These are phyloP conservation scores for Neofusicoccum umdonicola DNA, from an alignment of 2,329 filamentous ascomycete genomes.

Conservation along the genomic window DNA sequence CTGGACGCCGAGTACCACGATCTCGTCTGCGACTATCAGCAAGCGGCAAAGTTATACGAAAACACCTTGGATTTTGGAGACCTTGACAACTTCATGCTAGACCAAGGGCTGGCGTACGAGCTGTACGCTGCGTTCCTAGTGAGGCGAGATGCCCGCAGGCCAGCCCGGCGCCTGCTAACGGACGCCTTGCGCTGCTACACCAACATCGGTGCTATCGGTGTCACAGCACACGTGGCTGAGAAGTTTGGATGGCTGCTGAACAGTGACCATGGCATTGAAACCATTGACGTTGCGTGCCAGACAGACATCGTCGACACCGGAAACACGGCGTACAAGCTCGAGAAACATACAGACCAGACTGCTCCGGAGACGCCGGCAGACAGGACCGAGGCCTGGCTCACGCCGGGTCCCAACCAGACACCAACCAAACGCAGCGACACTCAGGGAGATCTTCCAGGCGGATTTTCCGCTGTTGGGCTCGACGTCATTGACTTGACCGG, in stretches of 20 bases:
- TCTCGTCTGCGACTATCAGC: slow-evolving; percentile 51
- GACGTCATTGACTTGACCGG: slow-evolving; percentile 82
- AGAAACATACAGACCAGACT: slow-evolving; percentile 44
- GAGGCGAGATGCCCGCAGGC: slow-evolving; percentile 62
- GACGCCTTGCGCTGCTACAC: slow-evolving; percentile 68
- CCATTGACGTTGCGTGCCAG: slow-evolving; percentile 64
- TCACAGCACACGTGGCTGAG: slow-evolving; percentile 65
- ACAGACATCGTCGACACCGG: slow-evolving; percentile 61
- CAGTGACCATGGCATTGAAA: slow-evolving; percentile 60
- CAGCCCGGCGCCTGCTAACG: slow-evolving; percentile 66
- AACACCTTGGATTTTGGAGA: slow-evolving; percentile 69
- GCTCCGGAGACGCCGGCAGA: slow-evolving; percentile 41
- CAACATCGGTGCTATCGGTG: slow-evolving; percentile 66
- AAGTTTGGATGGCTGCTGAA: slow-evolving; percentile 67
- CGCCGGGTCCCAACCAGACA: slow-evolving; percentile 43
- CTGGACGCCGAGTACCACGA: slow-evolving; percentile 69
- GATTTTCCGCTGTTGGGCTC: slow-evolving; percentile 64
- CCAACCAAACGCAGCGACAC: slow-evolving; percentile 38
- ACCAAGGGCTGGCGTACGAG: slow-evolving; percentile 72
- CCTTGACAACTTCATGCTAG: slow-evolving; percentile 64
- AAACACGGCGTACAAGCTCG: slow-evolving; percentile 42
- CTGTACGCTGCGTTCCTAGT: slow-evolving; percentile 71
- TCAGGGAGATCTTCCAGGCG: slow-evolving; percentile 57
- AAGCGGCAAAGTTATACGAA: slow-evolving; percentile 65
- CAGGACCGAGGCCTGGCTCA: slow-evolving; percentile 49